These are phyloP conservation scores for Penicillium goetzii DNA, from an alignment of 495 filamentous ascomycete species.

Conservation along the genomic window DNA sequence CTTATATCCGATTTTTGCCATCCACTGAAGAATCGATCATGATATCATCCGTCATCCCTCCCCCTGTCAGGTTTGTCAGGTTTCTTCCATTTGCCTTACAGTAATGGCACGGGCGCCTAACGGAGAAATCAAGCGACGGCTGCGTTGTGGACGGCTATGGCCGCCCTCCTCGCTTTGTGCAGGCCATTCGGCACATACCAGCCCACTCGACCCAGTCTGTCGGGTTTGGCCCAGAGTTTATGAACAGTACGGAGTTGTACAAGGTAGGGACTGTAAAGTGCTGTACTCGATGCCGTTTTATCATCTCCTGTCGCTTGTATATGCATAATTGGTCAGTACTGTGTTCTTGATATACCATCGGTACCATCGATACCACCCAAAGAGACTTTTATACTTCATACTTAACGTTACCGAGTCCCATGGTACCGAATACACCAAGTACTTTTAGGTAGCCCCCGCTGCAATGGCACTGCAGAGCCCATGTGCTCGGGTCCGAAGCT, in stretches of 20 bases:
- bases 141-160: neutral
- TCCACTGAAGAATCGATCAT: neutral
- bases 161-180: neutral
- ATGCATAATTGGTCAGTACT: neutral
- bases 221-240: neutral
- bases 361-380: neutral
- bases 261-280: neutral
- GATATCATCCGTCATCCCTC: neutral
- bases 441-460: too few species aligned
- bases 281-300: slow-evolving; percentile 1
- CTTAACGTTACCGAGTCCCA: neutral
- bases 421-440: neutral
- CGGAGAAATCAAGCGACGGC: neutral
- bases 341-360: neutral
- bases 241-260: neutral
- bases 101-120: neutral
- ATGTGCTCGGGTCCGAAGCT: slow-evolving; percentile 1
- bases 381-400: neutral
- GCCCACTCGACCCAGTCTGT: neutral
- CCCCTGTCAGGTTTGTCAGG: neutral
- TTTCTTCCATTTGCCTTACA: neutral
- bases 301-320: too few species aligned
- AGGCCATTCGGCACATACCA: slow-evolving; percentile 4
- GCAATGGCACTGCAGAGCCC: too few species aligned
- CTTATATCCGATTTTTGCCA: neutral